phyloP scores from a whole-genome alignment of 345 rosid genomes.

The Brassica rapa region DNA sequence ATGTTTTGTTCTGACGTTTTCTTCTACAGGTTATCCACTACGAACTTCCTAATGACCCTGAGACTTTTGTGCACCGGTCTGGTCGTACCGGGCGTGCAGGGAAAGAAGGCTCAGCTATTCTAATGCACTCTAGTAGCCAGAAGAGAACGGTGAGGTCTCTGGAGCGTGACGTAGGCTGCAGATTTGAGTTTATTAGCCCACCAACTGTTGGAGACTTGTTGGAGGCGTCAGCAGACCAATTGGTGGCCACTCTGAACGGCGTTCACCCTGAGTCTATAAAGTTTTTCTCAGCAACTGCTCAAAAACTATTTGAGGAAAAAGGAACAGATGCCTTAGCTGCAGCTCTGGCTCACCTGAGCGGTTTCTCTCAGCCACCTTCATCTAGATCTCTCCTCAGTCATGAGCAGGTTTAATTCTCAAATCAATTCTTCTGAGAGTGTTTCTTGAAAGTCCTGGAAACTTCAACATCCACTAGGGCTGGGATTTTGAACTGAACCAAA shows the following conservation, averaged over 20 bases:
- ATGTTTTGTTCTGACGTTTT: constrained; percentile 22
- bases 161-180: constrained; percentile 92
- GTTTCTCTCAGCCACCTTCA: constrained; percentile 87
- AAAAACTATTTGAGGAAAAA: constrained; percentile 68
- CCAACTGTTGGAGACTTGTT: constrained; percentile 73
- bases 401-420: constrained; percentile 61
- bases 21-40: constrained; percentile 79
- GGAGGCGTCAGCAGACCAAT: constrained; percentile 85
- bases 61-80: constrained; percentile 97
- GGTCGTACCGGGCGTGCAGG: constrained; percentile 99
- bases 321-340: constrained; percentile 92
- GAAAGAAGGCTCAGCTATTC: constrained; percentile 87
- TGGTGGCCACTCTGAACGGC: constrained; percentile 76
- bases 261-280: constrained; percentile 83
- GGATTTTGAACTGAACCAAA: too few relatives aligned
- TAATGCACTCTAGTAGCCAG: constrained; percentile 79
- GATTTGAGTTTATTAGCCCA: constrained; percentile 81
- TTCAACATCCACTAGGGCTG: neutral
- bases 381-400: constrained; percentile 90
- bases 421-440: constrained; percentile 5
- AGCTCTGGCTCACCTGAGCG: constrained; percentile 89
- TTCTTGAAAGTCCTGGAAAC: constrained; percentile 5
- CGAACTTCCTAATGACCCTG: constrained; percentile 95
- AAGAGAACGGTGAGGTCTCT: constrained; percentile 84
- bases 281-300: constrained; percentile 81